phyloP scores from a whole-genome alignment of 1,284 basidiomycete species.

The Taiwanofungus camphoratus region DNA sequence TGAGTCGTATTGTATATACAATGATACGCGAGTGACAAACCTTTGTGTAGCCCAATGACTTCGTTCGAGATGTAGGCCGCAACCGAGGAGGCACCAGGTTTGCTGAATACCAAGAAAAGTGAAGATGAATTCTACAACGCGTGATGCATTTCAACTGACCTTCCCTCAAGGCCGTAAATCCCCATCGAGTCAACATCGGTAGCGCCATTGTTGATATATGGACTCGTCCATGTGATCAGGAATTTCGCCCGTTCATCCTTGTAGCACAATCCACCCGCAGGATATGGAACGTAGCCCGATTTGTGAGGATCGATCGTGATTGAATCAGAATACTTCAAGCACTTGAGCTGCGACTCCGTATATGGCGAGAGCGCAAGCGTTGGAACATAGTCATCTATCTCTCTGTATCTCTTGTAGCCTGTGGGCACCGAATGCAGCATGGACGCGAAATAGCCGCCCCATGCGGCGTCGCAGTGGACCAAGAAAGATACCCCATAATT shows the following conservation, averaged over 20 bases:
- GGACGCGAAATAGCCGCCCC: constrained; percentile 41
- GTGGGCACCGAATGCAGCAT: constrained; percentile 22
- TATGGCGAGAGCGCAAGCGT: constrained; percentile 7
- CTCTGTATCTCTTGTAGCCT: constrained; percentile 4
- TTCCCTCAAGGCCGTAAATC: constrained; percentile 41
- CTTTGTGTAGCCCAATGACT: constrained; percentile 32
- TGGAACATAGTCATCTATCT: constrained; percentile 6
- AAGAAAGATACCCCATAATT: constrained; percentile 33
- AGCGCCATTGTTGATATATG: constrained; percentile 28
- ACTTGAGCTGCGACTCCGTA: constrained; percentile 15
- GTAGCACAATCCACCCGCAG: constrained; percentile 40
- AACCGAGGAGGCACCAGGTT: constrained; percentile 38
- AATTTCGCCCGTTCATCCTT: constrained; percentile 35
- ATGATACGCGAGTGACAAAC: background rate
- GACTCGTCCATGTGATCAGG: constrained; percentile 37
- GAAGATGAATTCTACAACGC: background rate
- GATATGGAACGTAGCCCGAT: constrained; percentile 39
- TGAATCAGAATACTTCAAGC: constrained; percentile 30
- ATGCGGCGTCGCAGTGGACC: constrained; percentile 40
- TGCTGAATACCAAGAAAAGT: constrained; percentile 25
- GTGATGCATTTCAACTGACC: constrained; percentile 21
- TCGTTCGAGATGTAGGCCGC: constrained; percentile 32
- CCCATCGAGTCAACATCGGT: constrained; percentile 32
- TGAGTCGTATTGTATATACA: no score
- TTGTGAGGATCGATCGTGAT: constrained; percentile 46